Percentiles rank a stretch among this genome's conserved stretches.
Conservation (phyloP, 148 eudicot species). For the Heliosperma pusillum region DNA sequence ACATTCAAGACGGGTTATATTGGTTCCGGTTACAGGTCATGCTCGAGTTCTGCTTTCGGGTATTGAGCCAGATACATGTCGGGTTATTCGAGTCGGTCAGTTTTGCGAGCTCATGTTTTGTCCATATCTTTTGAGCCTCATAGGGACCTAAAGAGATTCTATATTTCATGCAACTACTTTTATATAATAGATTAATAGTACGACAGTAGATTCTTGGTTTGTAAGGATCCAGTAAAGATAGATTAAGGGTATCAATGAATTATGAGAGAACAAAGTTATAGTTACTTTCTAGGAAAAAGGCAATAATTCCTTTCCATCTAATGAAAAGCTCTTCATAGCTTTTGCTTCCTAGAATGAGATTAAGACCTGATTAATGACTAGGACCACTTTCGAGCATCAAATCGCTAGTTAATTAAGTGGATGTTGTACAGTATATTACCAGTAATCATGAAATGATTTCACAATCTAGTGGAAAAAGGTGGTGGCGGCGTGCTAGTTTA, state of each 20-base stretch:
- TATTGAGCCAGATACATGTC: no score
- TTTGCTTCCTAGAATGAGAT: constrained; percentile 20
- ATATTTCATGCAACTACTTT: background rate
- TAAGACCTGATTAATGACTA: constrained; percentile 22
- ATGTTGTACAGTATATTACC: constrained; percentile 8
- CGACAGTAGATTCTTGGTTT: constrained; percentile 14
- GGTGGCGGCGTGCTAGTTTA: constrained; percentile 17
- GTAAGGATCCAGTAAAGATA: constrained; percentile 11
- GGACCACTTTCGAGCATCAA: constrained; percentile 16
- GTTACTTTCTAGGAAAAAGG: constrained; percentile 24
- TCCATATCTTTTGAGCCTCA: no score
- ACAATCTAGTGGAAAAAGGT: constrained; percentile 4
- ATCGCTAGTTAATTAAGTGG: constrained; percentile 4
- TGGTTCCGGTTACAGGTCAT: no score
- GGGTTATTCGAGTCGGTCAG: no score
- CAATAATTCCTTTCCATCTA: constrained; percentile 23
- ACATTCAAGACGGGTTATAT: no score
- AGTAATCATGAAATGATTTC: constrained; percentile 13
- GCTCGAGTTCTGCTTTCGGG: no score
- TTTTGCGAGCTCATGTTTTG: no score
- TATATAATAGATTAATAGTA: background rate
- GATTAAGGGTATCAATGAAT: constrained; percentile 14
- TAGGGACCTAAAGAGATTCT: no score
- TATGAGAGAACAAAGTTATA: constrained; percentile 12
- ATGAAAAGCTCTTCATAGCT: constrained; percentile 28